Conservation (phyloP, 495 filamentous ascomycete species). For the Penicillium coffeae region DNA sequence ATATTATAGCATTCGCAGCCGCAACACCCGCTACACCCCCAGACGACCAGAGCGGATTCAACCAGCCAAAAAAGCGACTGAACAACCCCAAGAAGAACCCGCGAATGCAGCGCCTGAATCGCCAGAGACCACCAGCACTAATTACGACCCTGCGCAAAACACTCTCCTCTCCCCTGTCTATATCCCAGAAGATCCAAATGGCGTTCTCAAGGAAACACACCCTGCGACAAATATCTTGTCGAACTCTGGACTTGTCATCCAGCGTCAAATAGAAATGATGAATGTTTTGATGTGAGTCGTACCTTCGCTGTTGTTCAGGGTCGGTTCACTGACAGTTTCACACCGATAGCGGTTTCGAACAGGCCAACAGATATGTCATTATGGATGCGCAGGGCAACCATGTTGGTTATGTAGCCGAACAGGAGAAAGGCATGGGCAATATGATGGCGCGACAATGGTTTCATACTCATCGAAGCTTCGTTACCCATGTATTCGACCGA, state of each 20-base stretch:
- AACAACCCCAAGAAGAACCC: conserved; percentile 7
- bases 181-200: conserved; percentile 60
- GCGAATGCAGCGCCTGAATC: conserved; percentile 6
- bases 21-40: conserved; percentile 29
- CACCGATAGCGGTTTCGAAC: conserved; percentile 57
- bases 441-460: conserved; percentile 61
- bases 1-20: conserved; percentile 30
- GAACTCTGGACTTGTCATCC: conserved; percentile 62
- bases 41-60: conserved; percentile 21
- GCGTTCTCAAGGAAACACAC: conserved; percentile 57
- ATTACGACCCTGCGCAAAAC: conserved; percentile 43
- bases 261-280: conserved; percentile 66
- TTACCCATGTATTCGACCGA: conserved; percentile 66
- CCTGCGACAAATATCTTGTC: conserved; percentile 56
- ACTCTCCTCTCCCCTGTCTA: conserved; percentile 51
- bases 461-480: conserved; percentile 63
- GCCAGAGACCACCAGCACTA: conserved; percentile 13
- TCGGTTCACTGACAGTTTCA: neutral
- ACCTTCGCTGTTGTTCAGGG: neutral
- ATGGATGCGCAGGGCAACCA: conserved; percentile 67
- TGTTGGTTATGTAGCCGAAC: conserved; percentile 67
- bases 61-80: conserved; percentile 7
- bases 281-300: conserved; percentile 58
- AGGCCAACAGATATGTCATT: conserved; percentile 69
- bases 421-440: conserved; percentile 56